Conservation (phyloP, 495 filamentous ascomycete genomes). For the Penicillium ochrochloron region DNA sequence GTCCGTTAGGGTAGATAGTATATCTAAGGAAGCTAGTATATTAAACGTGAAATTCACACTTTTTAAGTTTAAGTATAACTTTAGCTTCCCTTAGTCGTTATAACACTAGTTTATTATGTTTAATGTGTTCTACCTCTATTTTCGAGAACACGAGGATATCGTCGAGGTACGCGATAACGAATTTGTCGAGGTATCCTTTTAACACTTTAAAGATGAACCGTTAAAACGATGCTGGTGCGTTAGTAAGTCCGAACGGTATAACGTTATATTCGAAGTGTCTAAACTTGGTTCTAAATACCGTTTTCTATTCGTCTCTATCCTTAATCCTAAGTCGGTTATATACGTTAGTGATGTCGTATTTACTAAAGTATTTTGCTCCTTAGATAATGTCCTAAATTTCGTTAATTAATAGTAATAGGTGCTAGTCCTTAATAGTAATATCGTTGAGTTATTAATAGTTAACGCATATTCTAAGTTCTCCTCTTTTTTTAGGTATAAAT, state of each 20-base stretch:
- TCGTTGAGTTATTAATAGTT: slow-evolving; percentile 33
- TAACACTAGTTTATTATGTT: slow-evolving; percentile 9
- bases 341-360: slow-evolving; percentile 30
- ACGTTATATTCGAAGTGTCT: slow-evolving; percentile 25
- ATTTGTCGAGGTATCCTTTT: background rate
- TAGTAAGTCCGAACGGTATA: slow-evolving; percentile 25
- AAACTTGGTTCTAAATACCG: slow-evolving; percentile 23
- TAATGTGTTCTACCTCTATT: background rate
- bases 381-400: slow-evolving; percentile 26
- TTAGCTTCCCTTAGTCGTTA: slow-evolving; percentile 10
- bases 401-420: slow-evolving; percentile 27
- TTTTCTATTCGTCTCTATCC: slow-evolving; percentile 25
- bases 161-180: too few species aligned
- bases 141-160: background rate
- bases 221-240: slow-evolving; percentile 22
- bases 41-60: slow-evolving; percentile 12
- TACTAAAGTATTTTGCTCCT: slow-evolving; percentile 30
- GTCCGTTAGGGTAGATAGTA: background rate
- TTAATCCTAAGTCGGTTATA: slow-evolving; percentile 25
- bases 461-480: slow-evolving; percentile 26
- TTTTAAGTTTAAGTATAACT: slow-evolving; percentile 21
- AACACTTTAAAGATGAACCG: background rate
- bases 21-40: slow-evolving; percentile 4
- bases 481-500: slow-evolving; percentile 37
- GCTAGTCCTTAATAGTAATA: slow-evolving; percentile 33